Base-by-base conservation (phyloP, 1,139 yeast species). In the Arxiozyma telluris region DNA sequence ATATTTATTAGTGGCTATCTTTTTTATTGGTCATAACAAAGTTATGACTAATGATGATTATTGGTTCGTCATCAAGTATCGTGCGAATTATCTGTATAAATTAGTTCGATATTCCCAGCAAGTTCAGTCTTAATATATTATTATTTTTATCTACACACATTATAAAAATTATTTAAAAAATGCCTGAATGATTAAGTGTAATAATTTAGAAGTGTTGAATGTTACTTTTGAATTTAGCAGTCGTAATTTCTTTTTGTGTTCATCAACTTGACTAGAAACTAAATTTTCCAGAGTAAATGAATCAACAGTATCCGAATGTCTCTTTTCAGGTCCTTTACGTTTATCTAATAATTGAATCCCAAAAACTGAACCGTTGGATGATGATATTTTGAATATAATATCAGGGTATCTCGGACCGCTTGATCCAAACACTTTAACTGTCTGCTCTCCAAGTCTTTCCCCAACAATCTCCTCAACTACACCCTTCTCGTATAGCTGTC, bases 401-500 rank as follows among this genome's bases (percentile, higher is more conserved):
- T 84, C 87, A 15, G 88, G 87, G 49, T 81, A 77, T 56, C 78
- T 80, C 25, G 79, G 73, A 2, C 80, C 81, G 51, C 75, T 72
- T 20, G 74, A 69, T 2, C 73, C 73, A 54, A 72, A 71, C 1
- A 75, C 72, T 43, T 67, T 71, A 4, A 69, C 72, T 8, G 76
- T 72, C 27, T 68, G 69, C 46, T 73, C 70, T 47, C 73, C 74
- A 54, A 73, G 69, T 53, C 74, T 72, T 44, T 75, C 71, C 0
- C 83, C 83, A 17, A 76, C 78, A 51, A 86, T 75, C 54, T 81
- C 84, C 6, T 78, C 68, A 34, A 93, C 67, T 1, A 90, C 78
- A 1, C 87, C 85, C 61, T 81, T 84, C 55, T 90, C 97, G 66
- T 79, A 75, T 52, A 93, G 74, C 62, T 83, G 85, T 57, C 87